Evolutionary conservation across 139 green algal species (phyloP).

Genomic region (Pseudopediastrum boryanum): DNA sequence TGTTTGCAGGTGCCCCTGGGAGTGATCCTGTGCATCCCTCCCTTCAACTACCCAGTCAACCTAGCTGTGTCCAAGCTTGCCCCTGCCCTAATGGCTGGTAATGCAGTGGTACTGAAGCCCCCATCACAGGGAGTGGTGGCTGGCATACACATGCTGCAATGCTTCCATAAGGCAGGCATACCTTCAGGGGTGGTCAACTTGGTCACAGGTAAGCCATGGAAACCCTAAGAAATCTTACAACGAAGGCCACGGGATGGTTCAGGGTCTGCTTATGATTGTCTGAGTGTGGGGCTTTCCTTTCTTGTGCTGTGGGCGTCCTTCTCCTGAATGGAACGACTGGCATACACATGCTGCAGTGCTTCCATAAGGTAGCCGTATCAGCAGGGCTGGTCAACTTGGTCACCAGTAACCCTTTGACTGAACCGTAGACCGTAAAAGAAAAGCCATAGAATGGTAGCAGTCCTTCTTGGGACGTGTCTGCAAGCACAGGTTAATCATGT

Average conservation of each 20-base stretch:
- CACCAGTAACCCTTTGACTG: too few relatives aligned
- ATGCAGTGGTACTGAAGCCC: constrained; percentile 95
- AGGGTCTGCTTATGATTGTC: not conserved
- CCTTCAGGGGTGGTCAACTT: constrained; percentile 82
- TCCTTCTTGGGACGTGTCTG: too few relatives aligned
- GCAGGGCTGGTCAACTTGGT: constrained; percentile 80
- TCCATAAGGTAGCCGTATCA: constrained; percentile 84
- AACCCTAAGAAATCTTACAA: too few relatives aligned
- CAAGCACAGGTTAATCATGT: too few relatives aligned
- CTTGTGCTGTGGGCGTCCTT: not conserved
- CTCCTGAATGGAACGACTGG: too few relatives aligned
- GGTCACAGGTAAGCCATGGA: constrained; percentile 83
- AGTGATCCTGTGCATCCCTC: constrained; percentile 93
- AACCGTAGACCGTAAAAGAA: too few relatives aligned
- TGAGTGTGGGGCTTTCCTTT: not conserved
- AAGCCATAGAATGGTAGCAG: too few relatives aligned
- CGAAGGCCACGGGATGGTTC: too few relatives aligned
- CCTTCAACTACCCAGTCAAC: constrained; percentile 99
- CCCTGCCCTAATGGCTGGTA: constrained; percentile 95
- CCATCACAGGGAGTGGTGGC: constrained; percentile 91
- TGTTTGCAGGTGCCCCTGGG: constrained; percentile 83
- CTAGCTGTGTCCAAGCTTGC: constrained; percentile 94
- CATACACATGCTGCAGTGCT: constrained; percentile 91
- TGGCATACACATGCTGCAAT: constrained; percentile 89
- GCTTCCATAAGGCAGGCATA: constrained; percentile 86